These are phyloP conservation scores for Aschersonia sp. DNA, from an alignment of 2,329 filamentous ascomycete genomes.

Conservation along the genomic window DNA sequence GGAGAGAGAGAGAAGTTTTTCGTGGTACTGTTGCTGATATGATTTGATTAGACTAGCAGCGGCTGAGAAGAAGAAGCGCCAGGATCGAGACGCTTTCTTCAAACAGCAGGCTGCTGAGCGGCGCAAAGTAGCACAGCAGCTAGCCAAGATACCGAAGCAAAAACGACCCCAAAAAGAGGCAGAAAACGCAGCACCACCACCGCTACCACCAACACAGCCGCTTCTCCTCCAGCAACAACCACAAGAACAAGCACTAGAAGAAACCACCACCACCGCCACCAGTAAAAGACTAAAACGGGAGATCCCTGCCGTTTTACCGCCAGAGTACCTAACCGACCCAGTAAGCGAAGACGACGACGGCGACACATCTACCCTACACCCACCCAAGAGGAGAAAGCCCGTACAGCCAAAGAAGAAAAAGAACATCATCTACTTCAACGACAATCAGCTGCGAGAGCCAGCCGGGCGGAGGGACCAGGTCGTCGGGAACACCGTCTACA, in stretches of 20 bases:
- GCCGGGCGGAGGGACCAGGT: constrained; percentile 29
- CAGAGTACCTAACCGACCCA: constrained; percentile 33
- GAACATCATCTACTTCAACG: constrained; percentile 24
- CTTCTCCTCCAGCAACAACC: no score
- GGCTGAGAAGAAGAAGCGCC: constrained; percentile 37
- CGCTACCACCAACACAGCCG: no score
- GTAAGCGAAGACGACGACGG: constrained; percentile 20
- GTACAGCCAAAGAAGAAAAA: constrained; percentile 25
- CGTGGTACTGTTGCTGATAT: not conserved
- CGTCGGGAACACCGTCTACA: constrained; percentile 39
- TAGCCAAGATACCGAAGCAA: no score
- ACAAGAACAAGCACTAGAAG: no score
- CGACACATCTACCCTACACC: constrained; percentile 1
- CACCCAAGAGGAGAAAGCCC: constrained; percentile 7
- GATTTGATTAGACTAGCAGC: constrained; percentile 28
- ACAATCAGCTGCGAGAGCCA: constrained; percentile 19
- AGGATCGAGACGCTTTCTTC: constrained; percentile 37
- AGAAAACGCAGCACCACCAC: no score
- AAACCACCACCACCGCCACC: no score
- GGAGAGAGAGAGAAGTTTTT: no score
- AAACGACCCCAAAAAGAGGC: no score
- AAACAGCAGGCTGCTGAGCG: constrained; percentile 39
- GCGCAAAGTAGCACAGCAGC: constrained; percentile 2
- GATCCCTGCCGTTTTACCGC: constrained; percentile 26
- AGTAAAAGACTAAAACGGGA: no score